Percentiles rank a stretch among this genome's conserved stretches.
Evolutionary conservation across 2,329 filamentous ascomycete species (phyloP).

Genomic region (Diaporthe ilicicola): DNA sequence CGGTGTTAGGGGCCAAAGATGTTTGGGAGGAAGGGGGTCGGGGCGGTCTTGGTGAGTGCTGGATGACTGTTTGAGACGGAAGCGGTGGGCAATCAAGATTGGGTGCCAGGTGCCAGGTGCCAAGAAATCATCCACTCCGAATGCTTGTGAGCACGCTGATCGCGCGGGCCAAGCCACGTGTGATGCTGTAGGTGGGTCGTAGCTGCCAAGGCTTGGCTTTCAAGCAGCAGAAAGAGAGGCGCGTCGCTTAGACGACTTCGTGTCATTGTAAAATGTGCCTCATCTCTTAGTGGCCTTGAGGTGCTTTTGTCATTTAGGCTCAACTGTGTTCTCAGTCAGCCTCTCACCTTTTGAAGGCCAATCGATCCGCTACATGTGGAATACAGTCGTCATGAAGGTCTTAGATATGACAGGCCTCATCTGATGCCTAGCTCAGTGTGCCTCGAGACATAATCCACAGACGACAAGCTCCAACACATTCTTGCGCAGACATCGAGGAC

Average conservation of each 20-base stretch:
- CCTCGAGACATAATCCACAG: no score
- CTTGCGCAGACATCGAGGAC: no score
- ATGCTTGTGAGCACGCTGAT: not conserved
- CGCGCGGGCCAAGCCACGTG: not conserved
- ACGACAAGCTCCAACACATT: no score
- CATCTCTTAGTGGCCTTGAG: not conserved
- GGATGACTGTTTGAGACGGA: not conserved
- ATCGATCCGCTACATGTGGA: no score
- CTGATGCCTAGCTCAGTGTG: no score
- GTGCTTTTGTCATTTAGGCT: not conserved
- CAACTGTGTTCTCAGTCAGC: no score
- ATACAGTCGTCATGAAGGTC: no score
- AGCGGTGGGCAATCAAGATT: not conserved
- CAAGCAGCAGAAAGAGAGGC: not conserved
- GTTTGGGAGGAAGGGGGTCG: no score
- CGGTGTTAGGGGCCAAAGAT: not conserved
- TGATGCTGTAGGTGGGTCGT: not conserved
- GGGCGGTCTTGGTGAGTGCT: not conserved
- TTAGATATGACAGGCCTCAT: no score
- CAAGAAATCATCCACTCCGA: not conserved
- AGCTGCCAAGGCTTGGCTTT: conserved; percentile 4
- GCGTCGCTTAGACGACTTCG: not conserved
- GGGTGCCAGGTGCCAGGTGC: not conserved
- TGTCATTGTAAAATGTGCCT: not conserved
- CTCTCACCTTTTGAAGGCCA: no score